Evolutionary conservation across 1,284 basidiomycete species (phyloP), one percentile per base, ranked within the genome.

Genomic region (Trametes polyzona): DNA sequence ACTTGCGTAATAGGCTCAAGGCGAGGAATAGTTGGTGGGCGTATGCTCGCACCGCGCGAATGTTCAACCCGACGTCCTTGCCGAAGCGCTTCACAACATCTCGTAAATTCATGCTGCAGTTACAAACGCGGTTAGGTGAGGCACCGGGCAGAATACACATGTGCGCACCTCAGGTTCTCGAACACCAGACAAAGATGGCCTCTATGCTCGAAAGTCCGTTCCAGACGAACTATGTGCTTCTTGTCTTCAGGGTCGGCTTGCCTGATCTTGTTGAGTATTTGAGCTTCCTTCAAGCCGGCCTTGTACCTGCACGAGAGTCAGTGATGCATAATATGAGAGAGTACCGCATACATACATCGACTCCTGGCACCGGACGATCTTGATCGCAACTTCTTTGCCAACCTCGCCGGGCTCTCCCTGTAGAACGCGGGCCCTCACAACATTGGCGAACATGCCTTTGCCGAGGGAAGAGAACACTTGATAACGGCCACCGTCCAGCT

Each of bases 71-170:
- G 48, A 99, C 90, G 66, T 99, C 95, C 72, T 98, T 98, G 52
- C 97, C 97, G 71, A 98, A 99, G n/a, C 95, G 88, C 73, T 98
- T 98, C 55, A 99, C 92, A 19, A 99, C 94, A 58, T 99, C 96
- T 60, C 97, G 92, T 24, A 99, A 81, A 70, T 99, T 99, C 94
- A 99, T 97, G 69, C 95, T 96, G 37, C 8, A 30, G 10, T 57
- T 12, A 42, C 59, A 30, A 40, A 59, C 49, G 11, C 10, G 6
- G 26, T 56, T 48, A 49, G 57, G 35, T 33, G 51, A 47, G 16
- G 9, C 6, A 17, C 10, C 24, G 3, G 2, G 9, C 32, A 32
- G 51, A 11, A 33, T 44, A 47, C 21, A 14, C 6, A 58, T 30
- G 33, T 26, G 48, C 83, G 54, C 52, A 95, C 94, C 92, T 96